Evolutionary conservation across 352 stramenopile species (phyloP).

Genomic region (Globisporangium nunn): DNA sequence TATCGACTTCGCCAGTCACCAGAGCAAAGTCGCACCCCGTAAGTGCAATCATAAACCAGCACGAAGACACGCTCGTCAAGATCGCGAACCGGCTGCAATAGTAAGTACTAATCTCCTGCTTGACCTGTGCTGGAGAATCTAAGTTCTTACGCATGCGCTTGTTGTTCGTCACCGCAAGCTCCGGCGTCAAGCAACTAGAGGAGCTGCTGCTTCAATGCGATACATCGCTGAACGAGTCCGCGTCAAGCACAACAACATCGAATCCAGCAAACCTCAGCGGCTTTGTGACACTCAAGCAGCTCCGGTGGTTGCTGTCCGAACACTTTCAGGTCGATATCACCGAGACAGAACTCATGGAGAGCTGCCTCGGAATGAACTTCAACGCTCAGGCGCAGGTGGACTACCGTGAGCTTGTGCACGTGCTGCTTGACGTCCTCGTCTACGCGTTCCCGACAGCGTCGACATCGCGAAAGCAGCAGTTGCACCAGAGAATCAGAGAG

Average conservation of each 20-base stretch:
- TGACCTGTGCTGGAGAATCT: not conserved
- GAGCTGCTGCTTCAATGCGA: slow-evolving; percentile 23
- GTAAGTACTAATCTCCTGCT: slow-evolving; percentile 16
- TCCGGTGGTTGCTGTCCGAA: slow-evolving; percentile 34
- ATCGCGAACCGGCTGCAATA: slow-evolving; percentile 47
- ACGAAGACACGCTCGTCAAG: slow-evolving; percentile 39
- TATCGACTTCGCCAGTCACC: not conserved
- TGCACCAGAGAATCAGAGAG: slow-evolving; percentile 19
- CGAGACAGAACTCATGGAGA: slow-evolving; percentile 37
- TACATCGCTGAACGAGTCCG: not conserved
- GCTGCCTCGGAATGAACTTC: slow-evolving; percentile 60
- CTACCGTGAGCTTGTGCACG: slow-evolving; percentile 38
- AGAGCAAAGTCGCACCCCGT: slow-evolving; percentile 12
- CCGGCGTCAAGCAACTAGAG: slow-evolving; percentile 40
- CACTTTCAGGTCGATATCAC: slow-evolving; percentile 23
- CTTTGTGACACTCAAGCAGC: slow-evolving; percentile 48
- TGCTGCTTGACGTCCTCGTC: slow-evolving; percentile 50
- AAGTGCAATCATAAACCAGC: slow-evolving; percentile 10
- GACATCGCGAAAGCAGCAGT: slow-evolving; percentile 14
- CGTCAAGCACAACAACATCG: not conserved
- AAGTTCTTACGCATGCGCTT: too few relatives aligned
- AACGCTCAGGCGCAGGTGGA: slow-evolving; percentile 42
- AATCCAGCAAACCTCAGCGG: slow-evolving; percentile 9
- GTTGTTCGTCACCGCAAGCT: slow-evolving; percentile 15
- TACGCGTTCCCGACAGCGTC: slow-evolving; percentile 27